phyloP scores from a whole-genome alignment of 176 grass and related monocot species.

The Microstegium vimineum region DNA sequence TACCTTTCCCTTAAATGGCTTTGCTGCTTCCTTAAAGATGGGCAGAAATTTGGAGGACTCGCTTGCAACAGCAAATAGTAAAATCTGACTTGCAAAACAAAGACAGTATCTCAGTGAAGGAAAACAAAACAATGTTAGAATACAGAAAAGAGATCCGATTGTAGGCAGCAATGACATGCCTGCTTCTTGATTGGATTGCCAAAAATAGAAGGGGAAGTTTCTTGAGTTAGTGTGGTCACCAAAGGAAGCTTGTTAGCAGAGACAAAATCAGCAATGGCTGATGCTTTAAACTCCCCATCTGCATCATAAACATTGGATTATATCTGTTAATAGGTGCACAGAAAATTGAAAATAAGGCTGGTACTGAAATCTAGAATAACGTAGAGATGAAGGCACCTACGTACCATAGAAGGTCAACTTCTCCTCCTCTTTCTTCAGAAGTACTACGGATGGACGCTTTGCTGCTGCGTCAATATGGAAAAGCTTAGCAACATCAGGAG shows the following conservation, averaged over 20 bases:
- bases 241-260: constrained; percentile 82
- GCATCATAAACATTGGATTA: constrained; percentile 12
- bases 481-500: constrained; percentile 72
- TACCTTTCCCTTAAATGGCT: constrained; percentile 91
- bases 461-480: constrained; percentile 73
- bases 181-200: constrained; percentile 94
- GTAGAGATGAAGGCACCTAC: constrained; percentile 29
- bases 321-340: not conserved
- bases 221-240: constrained; percentile 71
- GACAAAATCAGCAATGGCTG: constrained; percentile 67
- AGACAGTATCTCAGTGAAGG: constrained; percentile 4
- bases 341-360: not conserved
- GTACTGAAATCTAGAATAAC: not conserved
- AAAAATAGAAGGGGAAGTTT: constrained; percentile 72
- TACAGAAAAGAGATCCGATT: not conserved
- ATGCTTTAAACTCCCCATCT: constrained; percentile 79
- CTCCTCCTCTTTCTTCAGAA: constrained; percentile 90
- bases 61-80: constrained; percentile 80
- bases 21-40: constrained; percentile 78
- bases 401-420: constrained; percentile 81
- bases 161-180: constrained; percentile 30
- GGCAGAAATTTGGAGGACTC: constrained; percentile 54
- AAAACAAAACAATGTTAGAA: not conserved
- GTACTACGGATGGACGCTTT: constrained; percentile 61
- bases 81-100: constrained; percentile 43